Conservation (phyloP, 495 filamentous ascomycete species). For the Neurospora africana region DNA sequence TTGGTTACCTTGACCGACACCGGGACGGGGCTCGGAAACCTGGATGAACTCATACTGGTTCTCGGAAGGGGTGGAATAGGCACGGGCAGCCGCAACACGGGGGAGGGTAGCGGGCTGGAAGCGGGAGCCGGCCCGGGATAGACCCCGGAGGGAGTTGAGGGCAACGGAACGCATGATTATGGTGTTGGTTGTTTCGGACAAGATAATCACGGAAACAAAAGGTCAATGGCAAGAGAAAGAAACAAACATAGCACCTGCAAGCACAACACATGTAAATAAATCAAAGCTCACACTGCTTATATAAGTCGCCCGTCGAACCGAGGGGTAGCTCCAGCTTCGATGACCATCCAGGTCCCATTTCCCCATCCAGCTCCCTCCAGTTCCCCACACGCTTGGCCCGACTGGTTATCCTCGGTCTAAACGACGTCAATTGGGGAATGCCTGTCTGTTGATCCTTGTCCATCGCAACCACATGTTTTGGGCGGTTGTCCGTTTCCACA, state of each 20-base stretch:
- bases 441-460: background rate
- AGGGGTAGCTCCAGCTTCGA: background rate
- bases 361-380: background rate
- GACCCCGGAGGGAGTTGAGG: conserved; percentile 47
- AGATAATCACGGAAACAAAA: background rate
- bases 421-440: background rate
- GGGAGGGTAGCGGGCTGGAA: conserved; percentile 35
- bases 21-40: conserved; percentile 70
- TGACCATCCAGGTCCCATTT: background rate
- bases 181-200: background rate
- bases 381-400: background rate
- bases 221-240: background rate
- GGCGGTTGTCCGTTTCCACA: background rate
- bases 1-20: conserved; percentile 70
- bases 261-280: background rate
- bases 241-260: background rate
- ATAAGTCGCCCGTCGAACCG: background rate
- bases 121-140: conserved; percentile 51
- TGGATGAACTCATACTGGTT: conserved; percentile 66
- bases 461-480: background rate
- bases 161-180: conserved; percentile 1
- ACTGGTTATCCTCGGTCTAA: background rate
- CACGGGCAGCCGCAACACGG: conserved; percentile 38
- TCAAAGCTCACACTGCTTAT: background rate
- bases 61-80: conserved; percentile 14